phyloP scores from a whole-genome alignment of 208 protist species.

The Crithidia brevicula region DNA sequence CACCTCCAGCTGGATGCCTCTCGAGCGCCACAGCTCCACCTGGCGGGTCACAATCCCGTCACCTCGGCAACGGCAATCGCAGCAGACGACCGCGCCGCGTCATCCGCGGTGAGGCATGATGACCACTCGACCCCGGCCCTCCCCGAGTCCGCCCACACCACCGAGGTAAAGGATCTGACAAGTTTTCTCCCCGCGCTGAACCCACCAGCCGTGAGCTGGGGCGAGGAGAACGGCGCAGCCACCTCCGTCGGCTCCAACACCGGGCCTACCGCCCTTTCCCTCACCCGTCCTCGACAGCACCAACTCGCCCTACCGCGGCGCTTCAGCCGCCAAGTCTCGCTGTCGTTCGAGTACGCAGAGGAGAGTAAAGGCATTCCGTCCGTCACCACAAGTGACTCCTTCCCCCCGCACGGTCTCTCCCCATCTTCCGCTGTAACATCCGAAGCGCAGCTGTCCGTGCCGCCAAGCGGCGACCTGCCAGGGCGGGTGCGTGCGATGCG shows the following conservation, averaged over 20 bases:
- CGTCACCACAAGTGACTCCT: constrained; percentile 5
- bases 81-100: neutral
- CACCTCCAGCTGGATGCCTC: neutral
- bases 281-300: neutral
- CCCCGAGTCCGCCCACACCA: neutral
- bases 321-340: constrained; percentile 5
- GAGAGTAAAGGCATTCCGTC: neutral
- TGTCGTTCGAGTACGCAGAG: constrained; percentile 14
- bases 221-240: constrained; percentile 7
- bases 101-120: no score
- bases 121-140: no score
- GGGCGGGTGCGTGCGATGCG: constrained; percentile 1
- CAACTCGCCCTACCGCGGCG: neutral
- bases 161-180: neutral
- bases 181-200: neutral
- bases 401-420: constrained; percentile 12
- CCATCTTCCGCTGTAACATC: constrained; percentile 9
- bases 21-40: neutral
- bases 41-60: neutral
- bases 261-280: neutral
- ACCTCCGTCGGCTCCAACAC: neutral
- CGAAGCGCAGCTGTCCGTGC: neutral
- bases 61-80: neutral
- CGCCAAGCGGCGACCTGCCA: neutral
- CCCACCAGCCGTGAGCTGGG: neutral